Conservation (phyloP, 139 green algal species). For the Tetraselmis chui region DNA sequence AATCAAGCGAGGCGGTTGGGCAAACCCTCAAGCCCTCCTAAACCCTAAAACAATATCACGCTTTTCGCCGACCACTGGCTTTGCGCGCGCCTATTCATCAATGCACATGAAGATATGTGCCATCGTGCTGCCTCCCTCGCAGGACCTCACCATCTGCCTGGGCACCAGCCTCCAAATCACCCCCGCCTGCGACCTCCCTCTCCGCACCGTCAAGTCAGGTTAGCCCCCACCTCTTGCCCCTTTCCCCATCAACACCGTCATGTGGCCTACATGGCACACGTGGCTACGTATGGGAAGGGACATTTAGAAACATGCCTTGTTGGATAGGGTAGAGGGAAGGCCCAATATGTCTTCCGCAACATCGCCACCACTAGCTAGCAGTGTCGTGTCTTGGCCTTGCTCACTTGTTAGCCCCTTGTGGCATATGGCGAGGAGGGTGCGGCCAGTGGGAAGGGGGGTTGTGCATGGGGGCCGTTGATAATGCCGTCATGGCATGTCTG, state of each 20-base stretch:
- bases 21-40: too few species aligned
- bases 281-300: not conserved
- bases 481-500: slow-evolving; percentile 10
- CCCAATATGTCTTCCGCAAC: too few species aligned
- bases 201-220: slow-evolving; percentile 32
- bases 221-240: too few species aligned
- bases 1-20: slow-evolving; percentile 49
- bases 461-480: not conserved
- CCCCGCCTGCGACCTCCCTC: slow-evolving; percentile 75
- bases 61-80: slow-evolving; percentile 1
- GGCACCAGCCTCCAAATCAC: slow-evolving; percentile 87
- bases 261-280: not conserved
- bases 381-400: slow-evolving; percentile 7
- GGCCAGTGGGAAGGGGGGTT: not conserved
- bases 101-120: not conserved
- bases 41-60: too few species aligned
- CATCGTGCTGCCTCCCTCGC: not conserved
- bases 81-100: not conserved
- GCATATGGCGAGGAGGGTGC: not conserved
- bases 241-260: too few species aligned
- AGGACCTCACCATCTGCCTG: slow-evolving; percentile 72
- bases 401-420: slow-evolving; percentile 20
- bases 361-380: not conserved
- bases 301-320: not conserved
- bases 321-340: not conserved